Evolutionary conservation across 2,329 filamentous ascomycete species (phyloP).

Genomic region (Teratosphaeria nubilosa): DNA sequence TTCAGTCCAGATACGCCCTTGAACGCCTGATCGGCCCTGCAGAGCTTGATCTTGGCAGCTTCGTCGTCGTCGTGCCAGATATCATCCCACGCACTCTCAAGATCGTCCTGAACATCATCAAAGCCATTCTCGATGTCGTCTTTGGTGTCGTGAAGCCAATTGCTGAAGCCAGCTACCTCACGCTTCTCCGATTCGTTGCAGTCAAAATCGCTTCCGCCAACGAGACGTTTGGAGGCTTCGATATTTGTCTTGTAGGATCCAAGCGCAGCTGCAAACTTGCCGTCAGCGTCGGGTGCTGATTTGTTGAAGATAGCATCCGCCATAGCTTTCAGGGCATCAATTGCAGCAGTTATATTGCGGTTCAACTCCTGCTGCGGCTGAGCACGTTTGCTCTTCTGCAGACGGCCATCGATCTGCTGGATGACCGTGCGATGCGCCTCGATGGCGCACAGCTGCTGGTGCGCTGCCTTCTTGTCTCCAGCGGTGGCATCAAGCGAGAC

Average conservation of each 20-base stretch:
- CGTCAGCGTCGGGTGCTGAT: neutral
- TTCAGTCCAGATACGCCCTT: neutral
- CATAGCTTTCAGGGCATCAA: neutral
- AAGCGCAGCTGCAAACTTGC: neutral
- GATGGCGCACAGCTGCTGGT: neutral
- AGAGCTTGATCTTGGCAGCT: neutral
- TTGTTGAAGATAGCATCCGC: neutral
- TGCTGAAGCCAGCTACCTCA: neutral
- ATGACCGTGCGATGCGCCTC: neutral
- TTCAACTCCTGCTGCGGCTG: neutral
- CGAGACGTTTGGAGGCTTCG: neutral
- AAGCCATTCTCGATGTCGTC: neutral
- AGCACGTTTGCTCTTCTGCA: neutral
- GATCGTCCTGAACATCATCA: neutral
- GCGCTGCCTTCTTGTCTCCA: neutral
- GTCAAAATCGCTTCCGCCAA: neutral
- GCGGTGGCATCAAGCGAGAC: neutral
- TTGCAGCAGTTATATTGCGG: neutral
- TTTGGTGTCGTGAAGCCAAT: neutral
- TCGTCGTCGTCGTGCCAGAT: neutral
- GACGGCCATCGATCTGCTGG: neutral
- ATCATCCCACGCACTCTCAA: neutral
- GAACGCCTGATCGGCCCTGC: neutral
- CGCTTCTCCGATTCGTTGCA: neutral
- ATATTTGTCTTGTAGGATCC: neutral